Evolutionary conservation across 208 protist genomes (phyloP), one percentile per base, ranked within the genome.

Genomic region (Leishmania arabica): DNA sequence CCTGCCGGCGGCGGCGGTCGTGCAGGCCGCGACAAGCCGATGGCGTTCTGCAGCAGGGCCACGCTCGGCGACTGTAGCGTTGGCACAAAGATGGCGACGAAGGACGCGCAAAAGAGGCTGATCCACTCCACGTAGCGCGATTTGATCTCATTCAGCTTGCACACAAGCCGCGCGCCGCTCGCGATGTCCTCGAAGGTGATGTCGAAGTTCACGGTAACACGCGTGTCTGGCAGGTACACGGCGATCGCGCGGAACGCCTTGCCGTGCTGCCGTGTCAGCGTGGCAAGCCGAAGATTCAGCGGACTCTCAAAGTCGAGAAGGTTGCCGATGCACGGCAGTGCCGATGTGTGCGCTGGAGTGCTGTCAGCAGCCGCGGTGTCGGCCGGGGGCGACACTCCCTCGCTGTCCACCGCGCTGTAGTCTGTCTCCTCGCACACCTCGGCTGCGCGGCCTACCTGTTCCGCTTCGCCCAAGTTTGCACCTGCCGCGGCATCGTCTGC

Each of bases 111-210:
- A 83, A 97, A 97, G 79, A 95, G 90, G 51, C 83, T 83, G 15
- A 95, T 84, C 93, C 95, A 97, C 65, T 91, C 83, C 70, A 91
- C 88, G 77, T 96, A 97, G 66, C 84, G 84, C 62, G 87, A 82
- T 78, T 81, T 88, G 11, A 97, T 77, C 72, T 96, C 92, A 31
- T 91, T 78, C 27, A 97, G 64, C 68, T 82, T 85, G 85, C 95
- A 96, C 68, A 88, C 83, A 19, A 97, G 86, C 13, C 79, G 87
- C 17, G 91, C 82, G 15, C 88, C 87, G 62, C 92, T 96, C 34
- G 91, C 95, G 79, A 97, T 90, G 83, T 97, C 95, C 81, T 94
- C 92, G 73, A 97, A 96, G 66, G 86, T 90, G 73, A 97, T 53
- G 21, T 88, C 70, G 82, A 96, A 96, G 79, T 95, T 94, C 83